Evolutionary conservation across 1,139 yeast genomes (phyloP), one percentile per base, ranked within the genome.

Genomic region (Yamadazyma kanchanaburiensis): DNA sequence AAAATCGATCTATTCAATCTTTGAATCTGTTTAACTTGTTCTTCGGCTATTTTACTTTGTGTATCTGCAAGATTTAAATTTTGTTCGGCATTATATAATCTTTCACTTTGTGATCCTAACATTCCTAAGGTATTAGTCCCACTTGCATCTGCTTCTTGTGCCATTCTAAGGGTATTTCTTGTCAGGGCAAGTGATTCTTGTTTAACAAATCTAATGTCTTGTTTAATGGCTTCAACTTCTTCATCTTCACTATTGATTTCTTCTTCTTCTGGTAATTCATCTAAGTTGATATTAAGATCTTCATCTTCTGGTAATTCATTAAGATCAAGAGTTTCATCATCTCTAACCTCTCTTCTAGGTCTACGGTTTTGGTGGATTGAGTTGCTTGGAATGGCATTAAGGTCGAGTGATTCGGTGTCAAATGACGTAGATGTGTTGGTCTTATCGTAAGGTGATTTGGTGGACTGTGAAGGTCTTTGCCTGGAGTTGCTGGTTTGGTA

Each of bases 121-220:
- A 87, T 80, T 16, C 96, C 96, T 44, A 89, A 62, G 0, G 97
- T 83, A 53, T 89, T 87, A 31, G 87, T 74, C 15, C 95, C 98
- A 6, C 89, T 76, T 32, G 83, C 84, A 54, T 89, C 96, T 1
- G 97, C 96, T 46, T 87, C 94, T 42, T 83, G 83, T 1, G 96
- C 95, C 78, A 86, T 78, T 45, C 83, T 74, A 37, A 91, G 63
- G 0, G 96, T 88, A 46, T 88, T 88, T 48, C 95, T 72, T 0
- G 97, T 84, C 28, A 88, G 78, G 7, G 86, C 81, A 12, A 88
- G 78, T 1, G 96, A 82, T 48, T 87, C 94, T 48, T 87, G 94
- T 55, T 89, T 89, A 27, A 87, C 80, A 51, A 83, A 88, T 37
- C 87, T 69, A 40, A 86, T 83, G 46, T 89, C 89, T 43, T 83